phyloP scores from a whole-genome alignment of 495 filamentous ascomycete species.

The Usnea hakonensis region DNA sequence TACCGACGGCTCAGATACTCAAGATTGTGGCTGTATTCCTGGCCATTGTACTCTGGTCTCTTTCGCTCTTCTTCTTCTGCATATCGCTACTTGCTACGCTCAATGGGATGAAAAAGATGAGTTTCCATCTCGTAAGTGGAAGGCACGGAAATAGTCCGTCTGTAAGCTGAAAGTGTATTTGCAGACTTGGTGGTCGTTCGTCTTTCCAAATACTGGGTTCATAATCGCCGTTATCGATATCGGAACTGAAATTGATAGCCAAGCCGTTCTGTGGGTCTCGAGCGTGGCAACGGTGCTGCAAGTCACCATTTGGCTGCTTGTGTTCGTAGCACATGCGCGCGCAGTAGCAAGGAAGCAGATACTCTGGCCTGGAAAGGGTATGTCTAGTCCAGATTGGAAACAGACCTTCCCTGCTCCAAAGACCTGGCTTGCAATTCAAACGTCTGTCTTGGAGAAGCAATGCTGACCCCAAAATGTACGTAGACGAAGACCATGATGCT shows the following conservation, averaged over 20 bases:
- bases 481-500: constrained; percentile 48
- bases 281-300: constrained; percentile 44
- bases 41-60: constrained; percentile 59
- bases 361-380: constrained; percentile 53
- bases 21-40: constrained; percentile 42
- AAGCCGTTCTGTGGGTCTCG: constrained; percentile 34
- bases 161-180: background rate
- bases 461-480: too few relatives aligned
- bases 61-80: constrained; percentile 67
- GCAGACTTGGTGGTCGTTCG: constrained; percentile 43
- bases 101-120: constrained; percentile 40
- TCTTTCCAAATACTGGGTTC: constrained; percentile 44
- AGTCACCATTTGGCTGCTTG: constrained; percentile 50
- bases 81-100: constrained; percentile 49
- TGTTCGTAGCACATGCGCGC: constrained; percentile 44
- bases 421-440: too few relatives aligned
- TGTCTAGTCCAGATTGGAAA: too few relatives aligned
- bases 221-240: constrained; percentile 41
- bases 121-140: constrained; percentile 33
- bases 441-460: too few relatives aligned
- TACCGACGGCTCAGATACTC: constrained; percentile 33
- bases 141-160: background rate
- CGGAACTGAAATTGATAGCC: constrained; percentile 35
- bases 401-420: too few relatives aligned
- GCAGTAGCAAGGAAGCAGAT: constrained; percentile 50